A percentile compares a stretch with the other conserved stretches of the same genome.
Evolutionary conservation across 805 yeast species (phyloP).

Genomic region (Myxozyma geophila): DNA sequence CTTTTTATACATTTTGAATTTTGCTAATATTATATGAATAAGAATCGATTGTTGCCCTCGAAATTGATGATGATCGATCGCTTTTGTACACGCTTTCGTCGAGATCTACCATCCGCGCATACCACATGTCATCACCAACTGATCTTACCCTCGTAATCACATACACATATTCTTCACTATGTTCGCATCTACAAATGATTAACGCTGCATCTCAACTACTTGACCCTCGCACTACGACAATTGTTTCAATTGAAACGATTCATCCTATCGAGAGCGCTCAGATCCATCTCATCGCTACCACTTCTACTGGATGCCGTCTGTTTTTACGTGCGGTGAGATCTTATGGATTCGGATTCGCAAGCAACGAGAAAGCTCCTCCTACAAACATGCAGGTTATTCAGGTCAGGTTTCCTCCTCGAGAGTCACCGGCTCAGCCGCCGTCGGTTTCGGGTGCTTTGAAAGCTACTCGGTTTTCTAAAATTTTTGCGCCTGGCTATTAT

Average conservation of each 20-base stretch:
- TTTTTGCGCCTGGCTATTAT: constrained; percentile 86
- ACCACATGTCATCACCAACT: constrained; percentile 56
- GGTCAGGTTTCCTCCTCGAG: constrained; percentile 53
- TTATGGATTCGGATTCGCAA: constrained; percentile 31
- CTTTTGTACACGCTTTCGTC: constrained; percentile 82
- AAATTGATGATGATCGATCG: constrained; percentile 76
- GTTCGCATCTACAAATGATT: constrained; percentile 43
- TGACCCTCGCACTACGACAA: constrained; percentile 38
- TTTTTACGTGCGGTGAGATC: constrained; percentile 57
- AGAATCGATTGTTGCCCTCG: constrained; percentile 67
- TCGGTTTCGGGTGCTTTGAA: constrained; percentile 47
- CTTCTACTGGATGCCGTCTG: constrained; percentile 82
- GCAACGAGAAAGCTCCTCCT: constrained; percentile 40
- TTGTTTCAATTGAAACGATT: constrained; percentile 67
- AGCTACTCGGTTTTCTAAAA: constrained; percentile 59
- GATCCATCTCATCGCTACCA: constrained; percentile 74
- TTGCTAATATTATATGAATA: constrained; percentile 42
- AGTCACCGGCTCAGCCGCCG: constrained; percentile 23
- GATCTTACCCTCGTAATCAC: constrained; percentile 46
- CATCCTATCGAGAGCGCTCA: constrained; percentile 67
- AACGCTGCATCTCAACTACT: constrained; percentile 38
- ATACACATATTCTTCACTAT: constrained; percentile 41
- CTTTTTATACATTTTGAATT: constrained; percentile 6
- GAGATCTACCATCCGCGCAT: constrained; percentile 78
- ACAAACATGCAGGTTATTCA: constrained; percentile 48